phyloP scores from a whole-genome alignment of 2,329 filamentous ascomycete species.

The Colletotrichum sp. region DNA sequence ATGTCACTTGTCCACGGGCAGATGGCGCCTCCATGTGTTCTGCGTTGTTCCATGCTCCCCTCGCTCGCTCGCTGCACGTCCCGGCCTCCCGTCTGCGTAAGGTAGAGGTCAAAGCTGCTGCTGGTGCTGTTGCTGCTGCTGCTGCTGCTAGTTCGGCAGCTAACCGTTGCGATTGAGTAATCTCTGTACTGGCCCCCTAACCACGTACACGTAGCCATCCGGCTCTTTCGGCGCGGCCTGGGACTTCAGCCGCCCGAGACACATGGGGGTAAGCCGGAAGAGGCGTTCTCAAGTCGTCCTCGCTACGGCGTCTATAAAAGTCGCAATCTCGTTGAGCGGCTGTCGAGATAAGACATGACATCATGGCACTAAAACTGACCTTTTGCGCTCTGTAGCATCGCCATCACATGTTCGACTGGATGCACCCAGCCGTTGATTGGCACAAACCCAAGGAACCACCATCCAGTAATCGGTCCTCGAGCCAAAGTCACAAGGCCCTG shows the following conservation, averaged over 20 bases:
- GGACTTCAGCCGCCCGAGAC: neutral
- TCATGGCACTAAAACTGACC: neutral
- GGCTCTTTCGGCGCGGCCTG: neutral
- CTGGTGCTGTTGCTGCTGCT: too few relatives aligned
- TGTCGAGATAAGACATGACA: neutral
- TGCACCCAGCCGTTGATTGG: neutral
- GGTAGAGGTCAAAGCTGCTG: neutral
- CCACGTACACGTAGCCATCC: neutral
- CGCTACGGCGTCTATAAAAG: neutral
- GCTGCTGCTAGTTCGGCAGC: neutral
- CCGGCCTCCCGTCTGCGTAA: neutral
- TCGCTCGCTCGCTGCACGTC: neutral
- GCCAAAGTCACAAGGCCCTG: neutral
- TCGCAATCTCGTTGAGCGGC: neutral
- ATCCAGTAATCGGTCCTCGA: neutral
- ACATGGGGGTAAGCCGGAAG: neutral
- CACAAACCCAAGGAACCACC: neutral
- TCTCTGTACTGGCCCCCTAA: neutral
- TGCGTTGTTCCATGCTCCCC: neutral
- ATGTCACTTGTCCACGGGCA: neutral
- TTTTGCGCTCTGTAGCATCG: neutral
- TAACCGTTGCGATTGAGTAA: neutral
- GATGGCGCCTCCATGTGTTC: neutral
- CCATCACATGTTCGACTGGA: neutral
- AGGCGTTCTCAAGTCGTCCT: neutral